Evolutionary conservation across 345 rosid species (phyloP), one percentile per base, ranked within the genome.

Genomic region (Schrenkiella parvula): DNA sequence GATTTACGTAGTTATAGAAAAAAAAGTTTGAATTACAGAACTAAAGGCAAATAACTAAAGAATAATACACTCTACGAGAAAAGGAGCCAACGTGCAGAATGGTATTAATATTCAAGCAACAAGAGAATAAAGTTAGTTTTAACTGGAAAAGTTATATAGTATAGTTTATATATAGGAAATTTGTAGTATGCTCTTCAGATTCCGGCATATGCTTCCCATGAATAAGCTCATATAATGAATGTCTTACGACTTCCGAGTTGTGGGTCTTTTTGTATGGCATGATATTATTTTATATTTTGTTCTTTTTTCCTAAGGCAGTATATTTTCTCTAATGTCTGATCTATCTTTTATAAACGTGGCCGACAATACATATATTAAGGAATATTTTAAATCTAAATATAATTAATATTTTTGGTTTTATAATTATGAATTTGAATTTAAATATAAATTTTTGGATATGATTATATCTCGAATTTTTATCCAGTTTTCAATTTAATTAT

Each of bases 161-260:
- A 28, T 38, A 17, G 12, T 18, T 12, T 63, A 8, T 41, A 41
- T 37, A 34, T 8, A 64, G 6, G 10, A 18, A 61, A 5, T 8
- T 46, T 64, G 32, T 46, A 21, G 32, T 74, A 67, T 59, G 73
- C 78, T 67, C 62, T 58, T 50, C 9, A 31, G 63, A 50, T 66
- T 74, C 63, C 78, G 39, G 73, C 53, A 74, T 74, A 74, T 74
- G 50, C 78, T 66, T 64, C 65, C 15, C 39, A 64, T 17, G 57
- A 43, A 34, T 64, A 37, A 41, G 11, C 44, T 29, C 55, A 63
- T 63, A 13, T 46, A 42, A 38, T n/a, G n/a, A n/a, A n/a, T 18
- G 25, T 71, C 63, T 63, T 52, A 35, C 23, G 66, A 35, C 18
- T 70, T 22, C 3, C 35, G 19, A 51, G 57, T 26, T 51, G 17